Base-by-base conservation (phyloP, 257 asterid genomes). In the Salvia rosmarinus region DNA sequence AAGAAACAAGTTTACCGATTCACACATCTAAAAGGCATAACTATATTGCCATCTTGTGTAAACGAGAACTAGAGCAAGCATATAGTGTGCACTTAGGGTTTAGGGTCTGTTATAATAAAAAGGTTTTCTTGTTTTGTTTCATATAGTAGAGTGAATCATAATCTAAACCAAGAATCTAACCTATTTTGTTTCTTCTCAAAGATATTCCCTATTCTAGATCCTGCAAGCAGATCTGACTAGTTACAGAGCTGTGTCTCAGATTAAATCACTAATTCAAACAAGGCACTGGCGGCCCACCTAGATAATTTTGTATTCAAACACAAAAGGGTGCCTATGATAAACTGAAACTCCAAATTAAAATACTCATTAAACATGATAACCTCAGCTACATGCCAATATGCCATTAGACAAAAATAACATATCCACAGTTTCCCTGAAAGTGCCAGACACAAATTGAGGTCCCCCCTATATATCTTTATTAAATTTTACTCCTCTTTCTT, bases 21-120 rank as follows among this genome's bases (percentile, higher is more conserved):
- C 52, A 64, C 30, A 56, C 9, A 6, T 56, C 70, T 37, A 59
- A 63, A 56, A 70, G 51, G 60, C 34, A 74, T 16, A 64, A 21
- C 12, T 20, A 62, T 34, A 32, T 35, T 3, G 37, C 35, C 9
- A 13, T 28, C 13, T 47, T n/a, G 43, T 32, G 43, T 23, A 50
- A 42, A 34, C 13, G 7, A 44, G 44, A 74, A 57, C 12, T 42
- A 56, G 32, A 39, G 35, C 37, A 3, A 13, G 23, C 52, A 9
- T 9, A 14, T 11, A 73, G 49, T 28, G 25, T 50, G n/a, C 56
- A 13, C 30, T 43, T 28, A 25, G n/a, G 21, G 43, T 43, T 42
- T 16, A 28, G 57, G 34, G 9, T 32, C 64, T 4, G 51, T 66
- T 55, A 39, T 3, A 39, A 9, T 46, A 57, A 40, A 40, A 16